Conservation (phyloP, 768 basidiomycete genomes). For the Pulveroboletus sp. region DNA sequence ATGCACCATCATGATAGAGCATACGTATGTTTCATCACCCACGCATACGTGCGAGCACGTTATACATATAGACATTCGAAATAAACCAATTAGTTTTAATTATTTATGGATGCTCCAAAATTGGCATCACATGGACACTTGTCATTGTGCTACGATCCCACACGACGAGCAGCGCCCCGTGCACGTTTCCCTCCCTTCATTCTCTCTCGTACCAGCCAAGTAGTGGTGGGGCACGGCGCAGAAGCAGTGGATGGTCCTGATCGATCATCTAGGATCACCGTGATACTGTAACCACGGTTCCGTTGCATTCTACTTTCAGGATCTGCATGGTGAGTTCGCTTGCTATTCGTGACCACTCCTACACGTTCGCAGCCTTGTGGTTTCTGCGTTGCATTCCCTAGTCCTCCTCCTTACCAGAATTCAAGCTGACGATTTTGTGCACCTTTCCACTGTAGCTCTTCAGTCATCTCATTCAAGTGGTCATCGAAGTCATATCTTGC, state of each 20-base stretch:
- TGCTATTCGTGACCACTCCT: not conserved
- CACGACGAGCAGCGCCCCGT: constrained; percentile 18
- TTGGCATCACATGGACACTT: not conserved
- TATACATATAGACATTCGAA: not conserved
- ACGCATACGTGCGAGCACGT: not conserved
- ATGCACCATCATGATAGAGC: constrained; percentile 15
- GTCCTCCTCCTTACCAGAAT: constrained; percentile 9
- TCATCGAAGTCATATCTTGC: constrained; percentile 26
- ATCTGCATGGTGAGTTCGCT: constrained; percentile 24
- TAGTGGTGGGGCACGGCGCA: constrained; percentile 1
- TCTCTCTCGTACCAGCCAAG: constrained; percentile 1
- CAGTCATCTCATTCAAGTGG: constrained; percentile 27
- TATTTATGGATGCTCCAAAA: constrained; percentile 7
- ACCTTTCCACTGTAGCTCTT: constrained; percentile 22
- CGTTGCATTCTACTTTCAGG: constrained; percentile 8
- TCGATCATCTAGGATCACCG: constrained; percentile 17
- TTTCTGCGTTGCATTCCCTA: constrained; percentile 21
- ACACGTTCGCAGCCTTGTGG: constrained; percentile 24
- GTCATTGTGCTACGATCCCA: constrained; percentile 2
- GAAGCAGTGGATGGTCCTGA: constrained; percentile 23
- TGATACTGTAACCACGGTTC: constrained; percentile 1
- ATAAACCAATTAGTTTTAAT: constrained; percentile 3
- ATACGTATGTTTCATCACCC: not conserved
- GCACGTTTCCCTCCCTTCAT: constrained; percentile 14
- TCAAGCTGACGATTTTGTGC: constrained; percentile 13